A percentile compares a stretch with the other conserved stretches of the same genome.
These are phyloP conservation scores for Eimeria brunetti DNA, from an alignment of 169 alveolate genomes.

Conservation along the genomic window DNA sequence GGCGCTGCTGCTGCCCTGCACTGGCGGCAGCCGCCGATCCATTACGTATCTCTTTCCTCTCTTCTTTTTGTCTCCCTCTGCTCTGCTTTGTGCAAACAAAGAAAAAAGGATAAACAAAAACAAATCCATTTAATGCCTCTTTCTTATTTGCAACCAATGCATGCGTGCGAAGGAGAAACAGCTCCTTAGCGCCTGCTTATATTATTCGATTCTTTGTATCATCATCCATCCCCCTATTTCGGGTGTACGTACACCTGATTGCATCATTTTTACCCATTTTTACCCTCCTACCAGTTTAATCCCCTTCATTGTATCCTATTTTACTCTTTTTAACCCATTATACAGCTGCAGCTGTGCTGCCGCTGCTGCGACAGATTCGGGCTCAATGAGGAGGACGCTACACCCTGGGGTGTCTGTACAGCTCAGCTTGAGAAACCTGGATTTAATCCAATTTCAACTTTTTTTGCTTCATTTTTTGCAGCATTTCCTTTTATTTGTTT, in stretches of 20 bases:
- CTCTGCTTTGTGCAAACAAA: slow-evolving; percentile 4
- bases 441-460: neutral
- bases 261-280: neutral
- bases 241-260: neutral
- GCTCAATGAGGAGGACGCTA: neutral
- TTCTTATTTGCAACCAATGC: neutral
- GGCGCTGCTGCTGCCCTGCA: too few species aligned
- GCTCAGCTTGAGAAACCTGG: neutral
- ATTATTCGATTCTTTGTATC: neutral
- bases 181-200: neutral
- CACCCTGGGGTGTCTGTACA: slow-evolving; percentile 16
- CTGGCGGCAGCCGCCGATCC: neutral
- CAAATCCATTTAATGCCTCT: neutral
- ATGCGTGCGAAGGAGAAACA: neutral
- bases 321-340: neutral
- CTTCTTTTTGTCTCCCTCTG: slow-evolving; percentile 35
- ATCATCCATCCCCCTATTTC: too few species aligned
- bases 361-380: slow-evolving; percentile 7
- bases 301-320: neutral
- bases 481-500: neutral
- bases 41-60: neutral
- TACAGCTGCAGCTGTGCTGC: neutral
- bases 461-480: neutral
- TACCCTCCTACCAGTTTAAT: neutral
- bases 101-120: neutral